Conservation (phyloP, 305 asterid species). For the Andrographis paniculata region DNA sequence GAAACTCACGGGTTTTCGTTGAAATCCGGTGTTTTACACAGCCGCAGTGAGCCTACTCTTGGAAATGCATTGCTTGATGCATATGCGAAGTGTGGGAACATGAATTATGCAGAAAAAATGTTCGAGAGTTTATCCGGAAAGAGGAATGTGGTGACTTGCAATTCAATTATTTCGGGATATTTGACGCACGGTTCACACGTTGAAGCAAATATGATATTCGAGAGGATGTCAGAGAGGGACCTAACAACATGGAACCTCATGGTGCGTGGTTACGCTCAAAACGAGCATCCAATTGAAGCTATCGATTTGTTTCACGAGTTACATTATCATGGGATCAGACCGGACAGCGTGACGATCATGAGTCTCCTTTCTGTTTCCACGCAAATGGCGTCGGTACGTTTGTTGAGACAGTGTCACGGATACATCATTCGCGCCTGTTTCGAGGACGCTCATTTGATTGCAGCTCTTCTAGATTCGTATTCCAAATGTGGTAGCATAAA, state of each 20-base stretch:
- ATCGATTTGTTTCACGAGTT: constrained; percentile 46
- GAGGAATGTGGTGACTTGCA: constrained; percentile 57
- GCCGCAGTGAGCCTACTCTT: constrained; percentile 45
- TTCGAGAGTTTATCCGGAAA: constrained; percentile 46
- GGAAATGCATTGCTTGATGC: constrained; percentile 77
- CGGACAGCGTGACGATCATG: constrained; percentile 59
- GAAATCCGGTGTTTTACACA: constrained; percentile 33
- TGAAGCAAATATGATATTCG: constrained; percentile 48
- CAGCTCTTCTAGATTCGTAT: constrained; percentile 62
- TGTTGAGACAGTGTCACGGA: constrained; percentile 78
- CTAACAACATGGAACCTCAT: constrained; percentile 73
- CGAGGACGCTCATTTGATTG: constrained; percentile 48
- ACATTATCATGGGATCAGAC: constrained; percentile 44
- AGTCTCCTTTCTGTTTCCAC: constrained; percentile 68
- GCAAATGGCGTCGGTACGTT: constrained; percentile 58
- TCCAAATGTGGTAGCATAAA: constrained; percentile 73
- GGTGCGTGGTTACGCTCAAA: constrained; percentile 59
- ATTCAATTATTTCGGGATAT: constrained; percentile 67
- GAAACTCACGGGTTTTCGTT: constrained; percentile 76
- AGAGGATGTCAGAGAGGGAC: constrained; percentile 56
- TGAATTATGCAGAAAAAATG: constrained; percentile 41
- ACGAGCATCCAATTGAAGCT: constrained; percentile 54
- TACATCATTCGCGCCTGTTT: constrained; percentile 44
- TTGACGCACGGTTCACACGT: constrained; percentile 31
- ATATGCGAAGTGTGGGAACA: constrained; percentile 61